Percentiles rank a stretch among this genome's conserved stretches.
phyloP scores from a whole-genome alignment of 768 basidiomycete species.

The Tubosaeta sp. region DNA sequence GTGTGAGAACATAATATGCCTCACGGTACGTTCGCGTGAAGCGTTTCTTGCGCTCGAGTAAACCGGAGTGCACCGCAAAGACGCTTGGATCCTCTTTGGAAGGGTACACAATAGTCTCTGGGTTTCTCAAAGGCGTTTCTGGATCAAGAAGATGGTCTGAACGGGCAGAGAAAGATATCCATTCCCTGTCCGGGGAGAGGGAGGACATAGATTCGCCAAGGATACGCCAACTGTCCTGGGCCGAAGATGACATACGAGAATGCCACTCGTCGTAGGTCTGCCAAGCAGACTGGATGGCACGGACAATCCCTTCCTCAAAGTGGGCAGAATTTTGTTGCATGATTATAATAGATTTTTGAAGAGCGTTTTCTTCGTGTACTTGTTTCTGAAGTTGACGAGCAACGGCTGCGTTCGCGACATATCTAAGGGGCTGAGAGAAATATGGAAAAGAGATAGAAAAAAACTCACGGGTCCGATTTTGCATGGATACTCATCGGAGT shows the following conservation, averaged over 20 bases:
- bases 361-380: conserved; percentile 94
- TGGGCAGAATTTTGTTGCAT: conserved; percentile 97
- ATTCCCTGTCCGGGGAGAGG: conserved; percentile 84
- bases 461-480: conserved; percentile 28
- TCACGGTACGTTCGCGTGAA: conserved; percentile 87
- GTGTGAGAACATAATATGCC: conserved; percentile 87
- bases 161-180: conserved; percentile 92
- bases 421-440: conserved; percentile 34
- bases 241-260: conserved; percentile 66
- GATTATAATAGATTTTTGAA: conserved; percentile 96
- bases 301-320: conserved; percentile 96
- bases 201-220: conserved; percentile 74
- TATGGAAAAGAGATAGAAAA: neutral
- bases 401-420: conserved; percentile 68
- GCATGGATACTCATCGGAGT: conserved; percentile 82
- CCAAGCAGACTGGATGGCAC: conserved; percentile 95
- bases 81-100: conserved; percentile 87
- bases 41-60: conserved; percentile 92
- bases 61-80: conserved; percentile 79
- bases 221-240: conserved; percentile 69
- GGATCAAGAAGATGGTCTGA: conserved; percentile 95
- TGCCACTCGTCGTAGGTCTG: conserved; percentile 95
- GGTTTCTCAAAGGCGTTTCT: conserved; percentile 88
- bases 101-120: conserved; percentile 75
- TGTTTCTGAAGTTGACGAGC: conserved; percentile 81